A percentile compares a stretch with the other conserved stretches of the same genome.
Conservation (phyloP, 129 eudicot species). For the Saussurea involucrata region DNA sequence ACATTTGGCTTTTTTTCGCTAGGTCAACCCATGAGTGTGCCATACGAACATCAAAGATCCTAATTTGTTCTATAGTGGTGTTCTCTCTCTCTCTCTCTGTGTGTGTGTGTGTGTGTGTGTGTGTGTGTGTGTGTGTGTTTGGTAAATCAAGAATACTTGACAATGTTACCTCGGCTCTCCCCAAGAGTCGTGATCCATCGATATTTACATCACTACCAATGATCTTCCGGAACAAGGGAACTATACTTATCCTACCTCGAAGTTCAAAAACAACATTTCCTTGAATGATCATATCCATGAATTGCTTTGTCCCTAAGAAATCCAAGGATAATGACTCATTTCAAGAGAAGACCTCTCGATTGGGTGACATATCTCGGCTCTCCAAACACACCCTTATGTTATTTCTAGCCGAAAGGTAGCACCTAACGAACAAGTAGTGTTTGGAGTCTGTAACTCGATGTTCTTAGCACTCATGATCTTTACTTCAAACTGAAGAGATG, state of each 20-base stretch:
- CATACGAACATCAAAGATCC: too few relatives aligned
- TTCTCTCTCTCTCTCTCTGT: too few relatives aligned
- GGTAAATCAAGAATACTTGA: slow-evolving; percentile 34
- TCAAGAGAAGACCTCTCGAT: slow-evolving; percentile 31
- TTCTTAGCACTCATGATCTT: slow-evolving; percentile 49
- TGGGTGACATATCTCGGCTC: slow-evolving; percentile 32
- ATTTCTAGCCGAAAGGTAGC: slow-evolving; percentile 48
- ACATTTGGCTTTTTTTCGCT: too few relatives aligned
- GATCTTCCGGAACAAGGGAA: slow-evolving; percentile 26
- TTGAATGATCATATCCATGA: slow-evolving; percentile 29
- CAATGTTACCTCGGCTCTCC: slow-evolving; percentile 58
- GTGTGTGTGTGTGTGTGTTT: too few relatives aligned
- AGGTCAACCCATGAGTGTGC: too few relatives aligned
- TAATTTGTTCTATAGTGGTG: too few relatives aligned
- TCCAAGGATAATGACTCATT: slow-evolving; percentile 44
- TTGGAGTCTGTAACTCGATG: slow-evolving; percentile 16
- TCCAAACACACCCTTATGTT: slow-evolving; percentile 41
- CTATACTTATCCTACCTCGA: slow-evolving; percentile 12
- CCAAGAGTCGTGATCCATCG: slow-evolving; percentile 45
- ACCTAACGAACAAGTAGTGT: slow-evolving; percentile 39
- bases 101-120: too few relatives aligned
- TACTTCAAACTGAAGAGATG: slow-evolving; percentile 40
- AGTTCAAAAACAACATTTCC: slow-evolving; percentile 44
- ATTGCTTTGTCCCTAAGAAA: slow-evolving; percentile 34
- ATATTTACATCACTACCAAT: neutral